Conservation (phyloP, 1,284 basidiomycete species). For the Stereum hirsutum region DNA sequence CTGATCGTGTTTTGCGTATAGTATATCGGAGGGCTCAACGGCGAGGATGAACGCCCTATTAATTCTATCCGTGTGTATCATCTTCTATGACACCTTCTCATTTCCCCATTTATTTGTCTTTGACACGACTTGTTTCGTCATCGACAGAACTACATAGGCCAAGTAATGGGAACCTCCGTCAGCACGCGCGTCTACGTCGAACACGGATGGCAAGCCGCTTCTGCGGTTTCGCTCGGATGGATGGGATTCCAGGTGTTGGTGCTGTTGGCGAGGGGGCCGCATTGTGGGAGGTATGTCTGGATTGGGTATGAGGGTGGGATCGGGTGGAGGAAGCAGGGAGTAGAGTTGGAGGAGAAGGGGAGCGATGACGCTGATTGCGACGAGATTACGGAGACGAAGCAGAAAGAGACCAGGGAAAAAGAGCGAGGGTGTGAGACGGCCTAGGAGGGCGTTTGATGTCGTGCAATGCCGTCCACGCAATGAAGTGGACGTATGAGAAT, state of each 20-base stretch:
- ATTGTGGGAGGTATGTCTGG: constrained; percentile 27
- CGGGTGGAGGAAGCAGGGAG: constrained; percentile 14
- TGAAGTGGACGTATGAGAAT: too few relatives aligned
- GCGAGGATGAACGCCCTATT: too few relatives aligned
- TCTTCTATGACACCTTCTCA: constrained; percentile 13
- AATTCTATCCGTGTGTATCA: too few relatives aligned
- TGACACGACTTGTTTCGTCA: neutral
- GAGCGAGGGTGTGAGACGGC: too few relatives aligned
- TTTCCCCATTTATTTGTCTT: constrained; percentile 33
- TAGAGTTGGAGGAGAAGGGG: too few relatives aligned
- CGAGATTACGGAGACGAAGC: too few relatives aligned
- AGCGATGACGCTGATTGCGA: too few relatives aligned
- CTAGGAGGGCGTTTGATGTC: too few relatives aligned
- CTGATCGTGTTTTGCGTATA: too few relatives aligned
- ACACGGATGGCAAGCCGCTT: constrained; percentile 41
- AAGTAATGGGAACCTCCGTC: constrained; percentile 42
- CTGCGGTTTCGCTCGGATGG: constrained; percentile 37
- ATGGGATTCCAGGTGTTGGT: constrained; percentile 29
- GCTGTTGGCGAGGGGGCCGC: constrained; percentile 32
- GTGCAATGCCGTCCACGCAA: too few relatives aligned
- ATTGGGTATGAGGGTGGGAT: constrained; percentile 26
- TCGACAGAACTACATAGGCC: constrained; percentile 28
- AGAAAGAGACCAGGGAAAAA: too few relatives aligned
- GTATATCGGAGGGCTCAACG: too few relatives aligned
- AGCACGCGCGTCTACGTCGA: constrained; percentile 39